A percentile compares a stretch with the other conserved stretches of the same genome.
Evolutionary conservation across 495 filamentous ascomycete genomes (phyloP).

Genomic region (Podospora appendiculata): DNA sequence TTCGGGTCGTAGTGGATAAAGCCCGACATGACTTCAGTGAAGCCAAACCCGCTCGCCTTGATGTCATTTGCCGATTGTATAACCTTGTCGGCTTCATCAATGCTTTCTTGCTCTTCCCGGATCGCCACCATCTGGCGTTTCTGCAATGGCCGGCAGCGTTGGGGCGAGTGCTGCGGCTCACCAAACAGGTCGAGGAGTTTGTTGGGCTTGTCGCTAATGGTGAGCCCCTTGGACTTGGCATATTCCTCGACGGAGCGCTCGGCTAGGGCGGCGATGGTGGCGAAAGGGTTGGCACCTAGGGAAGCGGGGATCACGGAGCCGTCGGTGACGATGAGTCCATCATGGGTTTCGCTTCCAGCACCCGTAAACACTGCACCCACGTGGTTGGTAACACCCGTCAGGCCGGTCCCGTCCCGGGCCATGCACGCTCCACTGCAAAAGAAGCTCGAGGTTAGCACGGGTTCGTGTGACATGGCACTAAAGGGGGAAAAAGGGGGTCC

Average conservation of each 20-base stretch:
- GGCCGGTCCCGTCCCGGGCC: conserved; percentile 49
- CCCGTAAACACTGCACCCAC: conserved; percentile 53
- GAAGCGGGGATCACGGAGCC: conserved; percentile 55
- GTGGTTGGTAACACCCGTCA: conserved; percentile 56
- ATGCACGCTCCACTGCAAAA: conserved; percentile 49
- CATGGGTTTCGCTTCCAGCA: conserved; percentile 38
- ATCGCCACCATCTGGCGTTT: conserved; percentile 4
- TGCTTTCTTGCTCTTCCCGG: conserved; percentile 22
- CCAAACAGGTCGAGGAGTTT: conserved; percentile 39
- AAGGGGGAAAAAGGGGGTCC: not conserved
- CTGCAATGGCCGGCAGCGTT: conserved; percentile 3
- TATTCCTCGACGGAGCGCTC: conserved; percentile 52
- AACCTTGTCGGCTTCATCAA: conserved; percentile 28
- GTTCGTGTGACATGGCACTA: too few relatives aligned
- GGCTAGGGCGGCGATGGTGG: conserved; percentile 60
- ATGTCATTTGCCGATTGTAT: conserved; percentile 34
- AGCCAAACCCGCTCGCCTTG: conserved; percentile 44
- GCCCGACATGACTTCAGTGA: conserved; percentile 59
- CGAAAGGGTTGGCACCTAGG: conserved; percentile 63
- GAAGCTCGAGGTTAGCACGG: conserved; percentile 4
- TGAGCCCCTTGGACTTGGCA: conserved; percentile 28
- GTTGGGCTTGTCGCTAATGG: conserved; percentile 47
- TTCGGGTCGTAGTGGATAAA: conserved; percentile 46
- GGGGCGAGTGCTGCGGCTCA: conserved; percentile 24
- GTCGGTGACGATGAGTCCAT: conserved; percentile 56